Evolutionary conservation across 306 rosid species (phyloP), one percentile per base, ranked within the genome.

Genomic region (Sicyos edulis): DNA sequence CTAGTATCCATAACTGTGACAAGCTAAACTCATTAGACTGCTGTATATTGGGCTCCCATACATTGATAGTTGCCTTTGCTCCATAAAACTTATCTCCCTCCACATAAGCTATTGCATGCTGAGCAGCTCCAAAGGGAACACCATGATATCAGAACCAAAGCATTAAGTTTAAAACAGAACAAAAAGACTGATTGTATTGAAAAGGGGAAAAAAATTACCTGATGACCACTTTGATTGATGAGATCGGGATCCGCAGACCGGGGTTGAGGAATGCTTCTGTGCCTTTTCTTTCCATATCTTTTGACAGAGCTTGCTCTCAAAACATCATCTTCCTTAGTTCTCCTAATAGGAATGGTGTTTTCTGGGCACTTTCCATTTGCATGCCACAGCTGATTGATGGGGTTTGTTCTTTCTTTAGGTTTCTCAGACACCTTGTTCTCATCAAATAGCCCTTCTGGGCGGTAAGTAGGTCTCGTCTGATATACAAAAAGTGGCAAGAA

Each of bases 21-120:
- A 93, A 86, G 77, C 98, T 93, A 81, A 93, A 93, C 86, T 93
- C 98, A 74, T 90, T 93, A 70, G 96, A 59, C 70, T 86, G 96
- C 64, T 90, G 97, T 58, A 93, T 93, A 83, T 87, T 90, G 75
- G 98, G 98, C 71, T 88, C 98, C 98, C 98, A 93, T 19, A 93
- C 98, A 80, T 93, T 93, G 17, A 93, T 90, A 53, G 98, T 93
- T 50, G 96, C 98, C 79, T 90, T 93, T 29, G 98, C 98, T 77
- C 98, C 98, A 68, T 79, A 93, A 45, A 82, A 93, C 80, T 90
- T 93, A 10, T 90, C 97, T 78, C 98, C 98, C 86, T 93, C 85
- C 37, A 88, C 95, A 83, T 93, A 93, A 26, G 96, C 96, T 78
- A 93, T 93, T 26, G 98, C 98, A 78, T 93, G 98, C 98, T 67